Evolutionary conservation across 179 eudicot species (phyloP).

Genomic region (Silene noctiflora): DNA sequence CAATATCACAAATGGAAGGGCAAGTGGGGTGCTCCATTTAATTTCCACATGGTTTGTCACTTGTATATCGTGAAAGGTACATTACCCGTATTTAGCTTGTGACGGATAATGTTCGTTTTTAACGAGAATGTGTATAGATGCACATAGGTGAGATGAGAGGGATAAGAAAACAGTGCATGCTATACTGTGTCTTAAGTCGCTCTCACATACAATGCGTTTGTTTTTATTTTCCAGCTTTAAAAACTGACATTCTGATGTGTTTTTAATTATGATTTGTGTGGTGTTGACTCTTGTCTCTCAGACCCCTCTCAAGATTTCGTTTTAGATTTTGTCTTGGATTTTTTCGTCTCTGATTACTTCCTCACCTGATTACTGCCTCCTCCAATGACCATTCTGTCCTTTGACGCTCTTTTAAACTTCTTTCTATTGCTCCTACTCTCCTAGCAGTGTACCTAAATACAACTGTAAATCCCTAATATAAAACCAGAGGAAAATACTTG

Average conservation of each 20-base stretch:
- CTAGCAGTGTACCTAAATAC: too few relatives aligned
- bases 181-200: conserved; percentile 21
- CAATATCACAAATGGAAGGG: too few relatives aligned
- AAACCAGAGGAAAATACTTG: too few relatives aligned
- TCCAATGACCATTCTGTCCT: neutral
- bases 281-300: conserved; percentile 12
- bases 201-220: conserved; percentile 16
- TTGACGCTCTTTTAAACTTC: neutral
- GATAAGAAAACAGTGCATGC: conserved; percentile 1
- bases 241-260: neutral
- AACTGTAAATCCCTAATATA: too few relatives aligned
- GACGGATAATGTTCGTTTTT: too few relatives aligned
- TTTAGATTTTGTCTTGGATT: conserved; percentile 35
- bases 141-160: neutral
- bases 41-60: too few relatives aligned
- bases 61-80: too few relatives aligned
- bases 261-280: neutral
- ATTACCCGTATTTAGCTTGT: too few relatives aligned
- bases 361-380: neutral
- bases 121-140: too few relatives aligned
- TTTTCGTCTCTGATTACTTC: conserved; percentile 19
- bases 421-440: too few relatives aligned
- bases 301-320: conserved; percentile 13
- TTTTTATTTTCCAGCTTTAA: neutral
- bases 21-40: too few relatives aligned